Evolutionary conservation across 345 rosid species (phyloP), one percentile per base, ranked within the genome.

Genomic region (Populus alba): DNA sequence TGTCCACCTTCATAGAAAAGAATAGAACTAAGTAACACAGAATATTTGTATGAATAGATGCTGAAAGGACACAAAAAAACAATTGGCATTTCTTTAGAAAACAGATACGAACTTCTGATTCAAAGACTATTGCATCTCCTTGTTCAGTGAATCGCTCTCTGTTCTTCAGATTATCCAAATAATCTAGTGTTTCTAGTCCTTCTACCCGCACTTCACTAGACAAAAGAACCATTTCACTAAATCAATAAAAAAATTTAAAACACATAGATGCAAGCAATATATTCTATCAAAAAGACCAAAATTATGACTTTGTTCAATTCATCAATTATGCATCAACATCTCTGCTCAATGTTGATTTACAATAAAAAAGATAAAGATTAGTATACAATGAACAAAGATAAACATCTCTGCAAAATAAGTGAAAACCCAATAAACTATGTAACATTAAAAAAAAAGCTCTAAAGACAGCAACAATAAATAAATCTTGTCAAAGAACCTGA

Each of bases 131-230:
- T 72, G 92, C 92, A 80, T 89, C 92, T 38, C 91, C 91, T 68
- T 89, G 92, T 76, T 89, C 92, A 15, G 92, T 89, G 78, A 88
- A 89, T 53, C 91, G 86, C 81, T 88, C 87, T 82, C 62, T 83
- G 38, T 81, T 73, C 83, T 83, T 79, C 68, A 89, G 78, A 82
- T 84, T 89, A 71, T 88, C 92, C 70, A 89, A 82, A 78, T 89
- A 89, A 79, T 89, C 92, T 75, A 88, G 80, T 37, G 92, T 89
- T 83, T 89, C 92, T 37, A 89, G 80, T 39, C 91, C 91, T 87
- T 89, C 92, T 68, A 89, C 90, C 55, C 92, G 84, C 75, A 89
- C 92, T 88, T 89, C 92, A 83, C 92, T 89, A 76, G 71, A 83
- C 73, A 80, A 39, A 80, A 72, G 66, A 47, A 79, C 80, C n/a